A percentile compares a stretch with the other conserved stretches of the same genome.
These are phyloP conservation scores for Eimeria mitis DNA, from an alignment of 169 alveolate genomes.

Conservation along the genomic window DNA sequence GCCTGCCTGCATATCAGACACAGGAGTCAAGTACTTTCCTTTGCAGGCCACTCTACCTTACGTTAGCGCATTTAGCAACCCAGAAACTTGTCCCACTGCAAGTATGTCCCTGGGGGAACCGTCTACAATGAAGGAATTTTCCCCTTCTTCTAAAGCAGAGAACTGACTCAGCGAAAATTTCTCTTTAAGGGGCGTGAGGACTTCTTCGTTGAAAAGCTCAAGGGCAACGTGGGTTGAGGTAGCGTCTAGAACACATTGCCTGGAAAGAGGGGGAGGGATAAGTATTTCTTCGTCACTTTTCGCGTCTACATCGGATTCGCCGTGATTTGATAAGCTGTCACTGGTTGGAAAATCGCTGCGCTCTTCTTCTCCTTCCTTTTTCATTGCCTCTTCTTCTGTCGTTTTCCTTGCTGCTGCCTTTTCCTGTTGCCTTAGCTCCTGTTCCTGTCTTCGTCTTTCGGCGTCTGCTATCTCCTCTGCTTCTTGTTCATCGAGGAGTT, in stretches of 20 bases:
- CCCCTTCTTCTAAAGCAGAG: not conserved
- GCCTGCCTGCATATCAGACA: not conserved
- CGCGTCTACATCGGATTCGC: constrained; percentile 3
- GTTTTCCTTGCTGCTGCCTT: not conserved
- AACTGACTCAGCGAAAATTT: constrained; percentile 1
- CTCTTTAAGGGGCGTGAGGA: not conserved
- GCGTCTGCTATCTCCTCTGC: constrained; percentile 5
- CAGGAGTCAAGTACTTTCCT: too few relatives aligned
- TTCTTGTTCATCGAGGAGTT: constrained; percentile 19
- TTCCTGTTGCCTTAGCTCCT: not conserved
- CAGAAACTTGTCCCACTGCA: too few relatives aligned
- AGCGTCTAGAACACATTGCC: constrained; percentile 18
- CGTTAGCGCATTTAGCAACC: too few relatives aligned
- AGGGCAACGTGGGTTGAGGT: constrained; percentile 18
- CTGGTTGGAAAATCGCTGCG: not conserved
- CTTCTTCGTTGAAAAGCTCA: constrained; percentile 20
- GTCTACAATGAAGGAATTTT: not conserved
- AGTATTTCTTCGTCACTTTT: not conserved
- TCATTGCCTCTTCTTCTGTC: not conserved
- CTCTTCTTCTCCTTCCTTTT: not conserved
- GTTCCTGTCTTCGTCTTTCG: constrained; percentile 4
- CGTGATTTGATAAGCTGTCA: not conserved
- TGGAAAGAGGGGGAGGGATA: not conserved
- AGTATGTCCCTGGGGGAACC: not conserved
- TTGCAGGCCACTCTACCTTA: not conserved